These are phyloP conservation scores for Mollisiaceae sp. DNA, from an alignment of 2,329 filamentous ascomycete genomes.

Conservation along the genomic window DNA sequence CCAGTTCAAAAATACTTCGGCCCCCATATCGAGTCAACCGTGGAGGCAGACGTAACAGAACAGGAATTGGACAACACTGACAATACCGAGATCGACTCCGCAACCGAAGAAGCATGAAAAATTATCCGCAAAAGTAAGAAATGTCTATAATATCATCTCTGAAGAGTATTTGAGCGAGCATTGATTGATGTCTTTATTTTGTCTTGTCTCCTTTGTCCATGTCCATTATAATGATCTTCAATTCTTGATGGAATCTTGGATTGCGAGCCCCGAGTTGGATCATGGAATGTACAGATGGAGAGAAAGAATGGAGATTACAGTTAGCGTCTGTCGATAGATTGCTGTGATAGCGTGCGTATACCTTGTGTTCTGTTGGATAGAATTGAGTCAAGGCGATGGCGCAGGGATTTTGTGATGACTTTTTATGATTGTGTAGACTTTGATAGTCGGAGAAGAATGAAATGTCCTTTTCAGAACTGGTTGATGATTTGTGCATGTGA, in stretches of 20 bases:
- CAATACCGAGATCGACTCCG: not conserved
- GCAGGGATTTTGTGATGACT: too few species aligned
- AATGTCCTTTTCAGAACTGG: too few species aligned
- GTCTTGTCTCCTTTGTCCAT: not conserved
- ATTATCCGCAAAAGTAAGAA: not conserved
- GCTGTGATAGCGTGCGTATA: too few species aligned
- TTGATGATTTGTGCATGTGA: too few species aligned
- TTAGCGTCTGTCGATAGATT: too few species aligned
- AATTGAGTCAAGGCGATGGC: too few species aligned
- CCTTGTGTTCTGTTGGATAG: too few species aligned
- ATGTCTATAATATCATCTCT: not conserved
- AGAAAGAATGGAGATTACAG: not conserved
- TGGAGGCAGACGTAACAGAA: not conserved
- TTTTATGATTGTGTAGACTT: too few species aligned
- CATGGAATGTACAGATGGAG: too few species aligned
- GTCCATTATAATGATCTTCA: not conserved
- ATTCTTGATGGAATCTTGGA: not conserved
- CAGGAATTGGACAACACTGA: not conserved
- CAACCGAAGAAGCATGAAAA: not conserved
- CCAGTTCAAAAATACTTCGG: not conserved
- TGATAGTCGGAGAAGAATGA: too few species aligned
- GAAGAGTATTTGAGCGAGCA: constrained; percentile 15
- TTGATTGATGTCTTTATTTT: constrained; percentile 9
- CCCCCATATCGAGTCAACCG: not conserved
- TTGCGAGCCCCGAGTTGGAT: not conserved